Evolutionary conservation across 164 flowering plant genomes (phyloP).

Genomic region (Magnolia officinalis): DNA sequence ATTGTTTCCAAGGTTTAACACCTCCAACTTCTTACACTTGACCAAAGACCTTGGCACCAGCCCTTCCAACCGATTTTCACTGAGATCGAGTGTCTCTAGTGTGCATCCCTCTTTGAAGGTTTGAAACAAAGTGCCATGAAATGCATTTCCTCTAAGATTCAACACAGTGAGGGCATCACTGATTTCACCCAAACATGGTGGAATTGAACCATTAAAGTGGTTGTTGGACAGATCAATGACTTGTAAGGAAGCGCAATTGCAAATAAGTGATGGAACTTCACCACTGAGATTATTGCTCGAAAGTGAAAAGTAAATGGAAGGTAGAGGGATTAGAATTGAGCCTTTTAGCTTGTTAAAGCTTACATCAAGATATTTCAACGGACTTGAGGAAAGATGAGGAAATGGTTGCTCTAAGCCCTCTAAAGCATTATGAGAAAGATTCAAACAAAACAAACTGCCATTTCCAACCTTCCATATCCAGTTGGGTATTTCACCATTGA

Average conservation of each 20-base stretch:
- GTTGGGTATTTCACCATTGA: neutral
- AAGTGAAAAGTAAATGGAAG: neutral
- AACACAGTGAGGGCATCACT: neutral
- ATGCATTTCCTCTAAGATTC: neutral
- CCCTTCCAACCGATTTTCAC: neutral
- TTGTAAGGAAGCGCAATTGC: neutral
- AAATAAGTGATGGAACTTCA: neutral
- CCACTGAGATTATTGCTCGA: neutral
- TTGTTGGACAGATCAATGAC: neutral
- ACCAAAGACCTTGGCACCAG: neutral
- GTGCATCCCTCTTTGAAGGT: neutral
- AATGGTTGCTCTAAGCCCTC: neutral
- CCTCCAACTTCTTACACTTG: neutral
- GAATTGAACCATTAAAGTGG: neutral
- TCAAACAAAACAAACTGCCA: rapidly evolving
- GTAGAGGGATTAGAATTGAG: slow-evolving; percentile 2
- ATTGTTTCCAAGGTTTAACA: slow-evolving; percentile 3
- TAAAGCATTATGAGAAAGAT: slow-evolving; percentile 4
- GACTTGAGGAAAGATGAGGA: neutral
- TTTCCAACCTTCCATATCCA: slow-evolving; percentile 4
- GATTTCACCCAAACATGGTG: neutral
- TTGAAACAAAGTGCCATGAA: neutral
- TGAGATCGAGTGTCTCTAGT: neutral
- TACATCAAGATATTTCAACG: neutral
- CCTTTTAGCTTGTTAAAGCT: slow-evolving; percentile 16